phyloP scores from a whole-genome alignment of 805 yeast genomes.

The Candida gorgasii region DNA sequence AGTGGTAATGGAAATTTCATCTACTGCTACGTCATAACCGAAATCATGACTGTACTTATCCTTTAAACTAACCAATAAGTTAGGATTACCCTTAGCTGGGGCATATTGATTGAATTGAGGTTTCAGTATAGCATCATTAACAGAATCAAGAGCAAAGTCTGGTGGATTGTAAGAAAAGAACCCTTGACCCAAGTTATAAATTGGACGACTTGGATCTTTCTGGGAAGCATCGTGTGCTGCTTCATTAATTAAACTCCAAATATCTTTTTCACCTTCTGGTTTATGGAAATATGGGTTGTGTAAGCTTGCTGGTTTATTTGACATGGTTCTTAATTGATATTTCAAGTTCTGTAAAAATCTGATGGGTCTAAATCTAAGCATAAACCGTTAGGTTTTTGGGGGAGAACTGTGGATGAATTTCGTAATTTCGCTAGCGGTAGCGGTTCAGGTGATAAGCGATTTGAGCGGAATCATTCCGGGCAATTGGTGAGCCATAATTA shows the following conservation, averaged over 20 bases:
- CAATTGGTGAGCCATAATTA: background rate
- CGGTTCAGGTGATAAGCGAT: background rate
- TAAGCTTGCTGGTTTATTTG: conserved; percentile 18
- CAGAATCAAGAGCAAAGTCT: conserved; percentile 83
- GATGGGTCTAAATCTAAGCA: background rate
- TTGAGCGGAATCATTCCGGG: background rate
- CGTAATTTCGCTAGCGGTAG: conserved; percentile 3
- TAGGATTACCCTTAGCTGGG: conserved; percentile 84
- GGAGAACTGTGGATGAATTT: conserved; percentile 7
- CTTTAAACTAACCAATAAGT: conserved; percentile 68
- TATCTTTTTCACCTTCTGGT: conserved; percentile 75
- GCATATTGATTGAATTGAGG: conserved; percentile 90
- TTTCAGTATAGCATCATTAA: conserved; percentile 66
- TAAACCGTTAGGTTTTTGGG: background rate
- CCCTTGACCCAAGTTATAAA: conserved; percentile 93
- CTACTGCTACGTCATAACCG: conserved; percentile 53
- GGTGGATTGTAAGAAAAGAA: conserved; percentile 97
- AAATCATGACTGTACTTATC: conserved; percentile 70
- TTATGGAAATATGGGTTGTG: conserved; percentile 64
- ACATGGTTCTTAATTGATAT: conserved; percentile 6
- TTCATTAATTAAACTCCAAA: conserved; percentile 94
- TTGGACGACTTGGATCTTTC: conserved; percentile 64
- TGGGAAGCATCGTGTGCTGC: conserved; percentile 84
- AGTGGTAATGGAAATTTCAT: conserved; percentile 80
- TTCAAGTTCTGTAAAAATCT: background rate